phyloP scores from a whole-genome alignment of 768 basidiomycete genomes.

The Rossbeevera mucosa region DNA sequence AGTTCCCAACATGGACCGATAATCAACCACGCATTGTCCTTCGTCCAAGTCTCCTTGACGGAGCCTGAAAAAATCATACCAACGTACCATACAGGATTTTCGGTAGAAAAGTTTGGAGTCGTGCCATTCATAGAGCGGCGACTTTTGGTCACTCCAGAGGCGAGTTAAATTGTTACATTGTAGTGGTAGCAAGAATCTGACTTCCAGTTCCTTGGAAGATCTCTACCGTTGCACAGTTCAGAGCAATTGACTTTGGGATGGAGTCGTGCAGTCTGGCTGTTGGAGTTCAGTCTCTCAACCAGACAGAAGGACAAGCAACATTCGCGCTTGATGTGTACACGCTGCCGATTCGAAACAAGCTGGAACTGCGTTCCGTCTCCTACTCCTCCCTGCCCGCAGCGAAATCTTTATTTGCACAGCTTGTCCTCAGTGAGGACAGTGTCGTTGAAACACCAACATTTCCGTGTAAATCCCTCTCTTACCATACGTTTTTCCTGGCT shows the following conservation, averaged over 20 bases:
- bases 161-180: too few relatives aligned
- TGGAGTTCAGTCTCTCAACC: neutral
- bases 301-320: neutral
- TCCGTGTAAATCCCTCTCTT: neutral
- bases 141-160: conserved; percentile 1
- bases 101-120: neutral
- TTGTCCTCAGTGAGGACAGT: neutral
- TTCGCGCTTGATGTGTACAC: neutral
- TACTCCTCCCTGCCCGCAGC: neutral
- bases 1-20: neutral
- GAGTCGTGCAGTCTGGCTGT: neutral
- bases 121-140: neutral
- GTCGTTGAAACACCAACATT: neutral
- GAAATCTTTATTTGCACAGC: neutral
- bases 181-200: neutral
- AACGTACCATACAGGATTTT: neutral
- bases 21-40: neutral
- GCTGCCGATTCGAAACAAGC: neutral
- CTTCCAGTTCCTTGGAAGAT: neutral
- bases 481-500: neutral
- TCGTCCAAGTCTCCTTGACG: neutral
- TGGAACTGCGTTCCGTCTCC: neutral
- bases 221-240: neutral
- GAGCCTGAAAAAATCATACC: neutral
- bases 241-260: conserved; percentile 6